Evolutionary conservation across 2,329 filamentous ascomycete species (phyloP).

Genomic region (Claviceps sorghi): DNA sequence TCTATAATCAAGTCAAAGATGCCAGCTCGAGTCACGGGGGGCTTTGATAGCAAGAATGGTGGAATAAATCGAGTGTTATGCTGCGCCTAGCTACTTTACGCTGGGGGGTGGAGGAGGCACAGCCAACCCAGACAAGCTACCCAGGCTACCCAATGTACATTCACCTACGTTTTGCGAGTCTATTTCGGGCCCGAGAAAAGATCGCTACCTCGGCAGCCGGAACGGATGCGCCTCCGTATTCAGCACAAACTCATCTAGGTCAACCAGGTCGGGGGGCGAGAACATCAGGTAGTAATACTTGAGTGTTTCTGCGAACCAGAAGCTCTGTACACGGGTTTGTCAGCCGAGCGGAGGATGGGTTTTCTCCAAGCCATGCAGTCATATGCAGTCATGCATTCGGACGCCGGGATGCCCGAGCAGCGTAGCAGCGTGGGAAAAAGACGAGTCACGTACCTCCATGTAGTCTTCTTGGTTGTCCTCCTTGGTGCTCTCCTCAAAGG

Average conservation of each 20-base stretch:
- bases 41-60: too few relatives aligned
- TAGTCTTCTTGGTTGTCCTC: slow-evolving; percentile 36
- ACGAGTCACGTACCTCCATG: slow-evolving; percentile 39
- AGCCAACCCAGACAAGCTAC: background rate
- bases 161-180: background rate
- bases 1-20: too few relatives aligned
- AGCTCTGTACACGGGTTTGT: background rate
- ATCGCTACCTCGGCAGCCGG: slow-evolving; percentile 9
- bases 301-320: slow-evolving; percentile 50
- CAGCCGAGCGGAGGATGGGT: background rate
- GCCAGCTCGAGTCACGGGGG: too few relatives aligned
- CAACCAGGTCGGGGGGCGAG: slow-evolving; percentile 40
- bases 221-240: slow-evolving; percentile 51
- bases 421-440: background rate
- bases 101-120: too few relatives aligned
- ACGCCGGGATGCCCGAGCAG: background rate
- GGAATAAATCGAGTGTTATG: too few relatives aligned
- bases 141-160: too few relatives aligned
- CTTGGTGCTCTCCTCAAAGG: slow-evolving; percentile 9
- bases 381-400: background rate
- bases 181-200: background rate
- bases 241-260: slow-evolving; percentile 51
- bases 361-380: background rate
- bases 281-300: slow-evolving; percentile 67
- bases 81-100: too few relatives aligned